A percentile compares a stretch with the other conserved stretches of the same genome.
These are phyloP conservation scores for Candolleomyces eurysporus DNA, from an alignment of 768 basidiomycete species.

Conservation along the genomic window DNA sequence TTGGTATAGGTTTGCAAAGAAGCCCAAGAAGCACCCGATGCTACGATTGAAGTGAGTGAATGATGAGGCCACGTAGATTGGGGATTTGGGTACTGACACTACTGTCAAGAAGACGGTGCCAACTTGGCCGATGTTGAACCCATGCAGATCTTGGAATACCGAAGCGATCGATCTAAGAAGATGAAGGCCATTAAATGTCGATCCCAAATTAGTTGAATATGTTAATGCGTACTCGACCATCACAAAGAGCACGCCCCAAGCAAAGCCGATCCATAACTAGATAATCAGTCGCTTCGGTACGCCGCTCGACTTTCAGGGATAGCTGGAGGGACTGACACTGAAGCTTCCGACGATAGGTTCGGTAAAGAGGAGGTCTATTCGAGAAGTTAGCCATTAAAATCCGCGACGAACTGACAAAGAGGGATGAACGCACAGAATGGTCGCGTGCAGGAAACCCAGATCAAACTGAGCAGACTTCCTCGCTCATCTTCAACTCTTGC, in stretches of 20 bases:
- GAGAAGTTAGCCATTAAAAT: background rate
- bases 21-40: conserved; percentile 53
- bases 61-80: background rate
- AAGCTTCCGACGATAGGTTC: conserved; percentile 77
- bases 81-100: conserved; percentile 36
- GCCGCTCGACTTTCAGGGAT: background rate
- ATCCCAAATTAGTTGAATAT: background rate
- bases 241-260: conserved; percentile 75
- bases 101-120: conserved; percentile 62
- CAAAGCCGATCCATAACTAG: conserved; percentile 71
- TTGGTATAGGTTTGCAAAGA: conserved; percentile 44
- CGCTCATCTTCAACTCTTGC: conserved; percentile 65
- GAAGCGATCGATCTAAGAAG: conserved; percentile 49
- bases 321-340: conserved; percentile 51
- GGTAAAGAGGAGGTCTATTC: conserved; percentile 58
- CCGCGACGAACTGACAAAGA: background rate
- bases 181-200: background rate
- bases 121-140: conserved; percentile 55
- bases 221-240: conserved; percentile 50
- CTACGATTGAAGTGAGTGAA: conserved; percentile 29
- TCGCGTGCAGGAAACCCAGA: conserved; percentile 68
- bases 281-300: background rate
- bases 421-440: conserved; percentile 58
- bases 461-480: conserved; percentile 50
- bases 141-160: conserved; percentile 55